Percentiles rank a stretch among this genome's conserved stretches.
These are phyloP conservation scores for Pseudogymnoascus sp. DNA, from an alignment of 2,329 filamentous ascomycete genomes.

Conservation along the genomic window DNA sequence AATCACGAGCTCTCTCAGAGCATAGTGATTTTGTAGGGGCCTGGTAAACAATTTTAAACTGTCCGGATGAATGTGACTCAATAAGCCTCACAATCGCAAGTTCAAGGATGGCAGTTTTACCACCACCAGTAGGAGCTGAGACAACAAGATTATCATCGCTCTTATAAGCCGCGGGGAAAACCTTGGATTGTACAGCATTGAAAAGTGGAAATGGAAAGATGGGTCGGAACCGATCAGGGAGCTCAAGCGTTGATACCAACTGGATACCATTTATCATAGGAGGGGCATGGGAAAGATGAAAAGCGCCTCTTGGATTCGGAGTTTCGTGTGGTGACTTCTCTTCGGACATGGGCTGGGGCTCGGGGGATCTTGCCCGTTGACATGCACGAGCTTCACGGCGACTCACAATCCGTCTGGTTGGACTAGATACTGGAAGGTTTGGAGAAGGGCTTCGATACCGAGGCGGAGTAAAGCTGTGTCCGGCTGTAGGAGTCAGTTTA, in stretches of 20 bases:
- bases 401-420: conserved; percentile 21
- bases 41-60: conserved; percentile 78
- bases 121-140: conserved; percentile 75
- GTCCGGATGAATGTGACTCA: conserved; percentile 43
- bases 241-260: conserved; percentile 47
- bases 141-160: conserved; percentile 70
- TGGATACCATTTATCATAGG: conserved; percentile 41
- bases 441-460: conserved; percentile 19
- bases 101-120: conserved; percentile 76
- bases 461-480: neutral
- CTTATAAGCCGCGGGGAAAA: conserved; percentile 58
- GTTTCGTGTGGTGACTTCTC: neutral
- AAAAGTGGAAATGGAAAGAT: conserved; percentile 69
- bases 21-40: conserved; percentile 80
- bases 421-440: conserved; percentile 21
- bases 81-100: conserved; percentile 70
- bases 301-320: neutral
- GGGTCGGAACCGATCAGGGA: conserved; percentile 61
- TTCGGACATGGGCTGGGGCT: neutral
- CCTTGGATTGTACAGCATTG: conserved; percentile 77
- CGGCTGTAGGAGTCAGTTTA: neutral
- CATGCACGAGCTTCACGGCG: conserved; percentile 15
- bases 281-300: conserved; percentile 19
- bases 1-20: conserved; percentile 67
- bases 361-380: neutral